Evolutionary conservation across 371 early-diverging fungal species (phyloP).

Genomic region (Sanchytrium tribonematis): DNA sequence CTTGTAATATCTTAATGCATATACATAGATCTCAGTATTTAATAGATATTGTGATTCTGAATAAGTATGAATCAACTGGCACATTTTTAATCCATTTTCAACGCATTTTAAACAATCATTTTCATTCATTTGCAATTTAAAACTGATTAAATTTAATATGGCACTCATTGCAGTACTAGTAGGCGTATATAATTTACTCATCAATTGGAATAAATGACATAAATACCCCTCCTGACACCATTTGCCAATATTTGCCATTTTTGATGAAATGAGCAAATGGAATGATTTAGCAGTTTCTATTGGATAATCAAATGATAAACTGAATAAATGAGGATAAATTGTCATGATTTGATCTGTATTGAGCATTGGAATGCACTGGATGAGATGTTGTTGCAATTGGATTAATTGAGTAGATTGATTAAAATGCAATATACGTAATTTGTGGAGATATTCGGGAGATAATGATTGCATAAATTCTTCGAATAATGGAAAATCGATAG

Average conservation of each 20-base stretch:
- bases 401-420: background rate
- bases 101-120: background rate
- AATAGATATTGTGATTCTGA: background rate
- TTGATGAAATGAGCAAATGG: background rate
- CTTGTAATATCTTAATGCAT: background rate
- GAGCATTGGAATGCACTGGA: background rate
- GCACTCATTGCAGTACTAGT: background rate
- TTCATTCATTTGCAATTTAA: background rate
- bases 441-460: background rate
- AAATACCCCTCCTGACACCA: no score
- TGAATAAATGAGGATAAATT: constrained; percentile 1
- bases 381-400: background rate
- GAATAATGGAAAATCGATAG: background rate
- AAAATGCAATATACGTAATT: background rate
- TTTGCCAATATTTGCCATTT: background rate
- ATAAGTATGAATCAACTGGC: background rate
- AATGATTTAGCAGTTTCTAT: background rate
- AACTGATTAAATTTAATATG: background rate
- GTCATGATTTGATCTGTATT: background rate
- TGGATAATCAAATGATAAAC: background rate
- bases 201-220: background rate
- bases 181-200: background rate
- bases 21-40: background rate
- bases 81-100: background rate
- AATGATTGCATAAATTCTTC: background rate